Conservation (phyloP, 2,329 filamentous ascomycete genomes). For the Aplosporella prunicola region DNA sequence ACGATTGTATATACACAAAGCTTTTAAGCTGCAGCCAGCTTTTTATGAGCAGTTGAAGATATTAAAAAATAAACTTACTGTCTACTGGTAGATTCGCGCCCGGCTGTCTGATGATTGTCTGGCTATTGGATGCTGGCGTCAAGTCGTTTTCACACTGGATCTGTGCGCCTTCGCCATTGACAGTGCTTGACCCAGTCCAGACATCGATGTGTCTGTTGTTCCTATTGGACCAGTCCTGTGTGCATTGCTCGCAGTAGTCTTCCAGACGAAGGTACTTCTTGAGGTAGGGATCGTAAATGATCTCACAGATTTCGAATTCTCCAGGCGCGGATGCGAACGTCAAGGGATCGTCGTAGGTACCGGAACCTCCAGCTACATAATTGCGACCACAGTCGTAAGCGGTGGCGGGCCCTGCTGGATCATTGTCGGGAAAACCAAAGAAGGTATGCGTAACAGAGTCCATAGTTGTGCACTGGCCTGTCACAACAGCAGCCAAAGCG, state of each 20-base stretch:
- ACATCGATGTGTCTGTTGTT: constrained; percentile 17
- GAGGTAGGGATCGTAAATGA: constrained; percentile 37
- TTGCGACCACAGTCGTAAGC: constrained; percentile 21
- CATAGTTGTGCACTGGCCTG: too few species aligned
- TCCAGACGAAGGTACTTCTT: constrained; percentile 35
- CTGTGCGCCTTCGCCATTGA: constrained; percentile 17
- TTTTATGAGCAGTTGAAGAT: too few species aligned
- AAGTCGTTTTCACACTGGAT: constrained; percentile 19
- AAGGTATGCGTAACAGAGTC: too few species aligned
- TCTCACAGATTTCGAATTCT: constrained; percentile 35
- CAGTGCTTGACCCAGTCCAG: constrained; percentile 15
- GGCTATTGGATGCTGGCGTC: constrained; percentile 14
- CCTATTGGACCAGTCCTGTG: constrained; percentile 12
- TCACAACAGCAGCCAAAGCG: too few species aligned
- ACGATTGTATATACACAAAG: too few species aligned
- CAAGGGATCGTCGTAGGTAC: constrained; percentile 34
- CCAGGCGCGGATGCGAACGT: constrained; percentile 35
- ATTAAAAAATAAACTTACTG: too few species aligned
- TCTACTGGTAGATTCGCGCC: too few species aligned
- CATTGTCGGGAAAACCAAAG: constrained; percentile 22
- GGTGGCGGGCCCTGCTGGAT: constrained; percentile 16
- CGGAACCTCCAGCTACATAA: constrained; percentile 31
- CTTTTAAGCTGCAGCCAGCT: too few species aligned
- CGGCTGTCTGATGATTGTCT: constrained; percentile 14
- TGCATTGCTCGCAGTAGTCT: constrained; percentile 27